Evolutionary conservation across 805 yeast genomes (phyloP), one percentile per base, ranked within the genome.

Genomic region (Schwanniomyces occidentalis): DNA sequence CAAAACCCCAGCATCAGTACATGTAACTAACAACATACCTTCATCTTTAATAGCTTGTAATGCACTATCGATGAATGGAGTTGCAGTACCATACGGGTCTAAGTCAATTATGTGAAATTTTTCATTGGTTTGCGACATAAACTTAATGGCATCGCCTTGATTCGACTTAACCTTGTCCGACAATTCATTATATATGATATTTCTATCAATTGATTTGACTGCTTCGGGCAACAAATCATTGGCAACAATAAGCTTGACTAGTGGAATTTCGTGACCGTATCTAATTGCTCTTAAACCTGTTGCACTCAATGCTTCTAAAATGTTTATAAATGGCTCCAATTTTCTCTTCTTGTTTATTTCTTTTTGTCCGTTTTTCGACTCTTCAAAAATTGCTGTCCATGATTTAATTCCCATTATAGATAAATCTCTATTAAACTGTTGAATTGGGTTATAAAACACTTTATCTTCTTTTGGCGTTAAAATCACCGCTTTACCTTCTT

Each of bases 11-110:
- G 95, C 73, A 63, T 93, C 99, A 0, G 99, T 93, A 58, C 99
- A 93, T 0, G 99, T 93, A 3, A 93, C 91, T 32, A 93, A 65
- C 45, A 93, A 61, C 27, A 93, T 52, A 1, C 98, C 99, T 37
- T 82, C 90, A 46, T 90, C 89, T 31, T 75, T 76, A n/a, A 90
- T 75, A 20, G 82, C 68, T 51, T 88, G 95, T 20, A 93, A 69
- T 0, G 98, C 97, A 20, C 93, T 79, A 57, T 93, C 99, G 18
- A 93, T 72, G 56, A 93, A 93, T 6, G 99, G 99, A 0, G 96
- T 78, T 0, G 96, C 99, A 0, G 97, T 84, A 19, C 99, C 99
- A 55, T 93, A 93, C 0, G 99, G 99, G 60, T 93, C 99, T 33
- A 93, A 71, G 61, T 93, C 99, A 38, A 93, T 78, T 3, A 87